Conservation (phyloP, 441 rosid species). For the Populus trichocarpa region DNA sequence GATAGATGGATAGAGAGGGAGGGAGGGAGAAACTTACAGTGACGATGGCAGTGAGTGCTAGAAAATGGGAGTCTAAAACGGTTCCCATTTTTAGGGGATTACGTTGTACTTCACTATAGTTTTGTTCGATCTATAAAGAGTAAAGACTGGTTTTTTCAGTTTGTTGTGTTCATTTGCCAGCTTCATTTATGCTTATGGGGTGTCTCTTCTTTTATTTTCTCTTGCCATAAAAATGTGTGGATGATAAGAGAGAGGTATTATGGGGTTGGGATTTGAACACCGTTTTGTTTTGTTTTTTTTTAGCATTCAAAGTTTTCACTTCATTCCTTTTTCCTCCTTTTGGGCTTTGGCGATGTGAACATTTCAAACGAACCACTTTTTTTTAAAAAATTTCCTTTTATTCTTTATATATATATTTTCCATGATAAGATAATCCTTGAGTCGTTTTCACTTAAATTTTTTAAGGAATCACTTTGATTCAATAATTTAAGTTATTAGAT, state of each 20-base stretch:
- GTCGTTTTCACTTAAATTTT: no score
- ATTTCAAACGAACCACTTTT: no score
- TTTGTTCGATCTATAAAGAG: background rate
- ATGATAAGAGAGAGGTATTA: background rate
- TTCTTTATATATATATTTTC: no score
- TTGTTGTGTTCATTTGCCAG: background rate
- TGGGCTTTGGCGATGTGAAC: background rate
- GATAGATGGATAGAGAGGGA: background rate
- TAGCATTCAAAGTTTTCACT: background rate
- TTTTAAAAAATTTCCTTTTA: no score
- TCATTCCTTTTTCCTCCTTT: background rate
- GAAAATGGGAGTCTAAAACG: conserved; percentile 74
- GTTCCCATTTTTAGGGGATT: conserved; percentile 44
- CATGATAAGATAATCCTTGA: no score
- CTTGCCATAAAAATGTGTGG: background rate
- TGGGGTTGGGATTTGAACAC: conserved; percentile 6
- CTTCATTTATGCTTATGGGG: background rate
- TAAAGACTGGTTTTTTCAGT: background rate
- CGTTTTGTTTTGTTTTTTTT: background rate
- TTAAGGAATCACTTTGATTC: no score
- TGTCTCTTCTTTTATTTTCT: background rate
- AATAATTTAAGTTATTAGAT: no score
- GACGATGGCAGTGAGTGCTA: conserved; percentile 75
- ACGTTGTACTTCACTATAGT: background rate
- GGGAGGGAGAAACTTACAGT: conserved; percentile 29